Evolutionary conservation across 2,329 filamentous ascomycete genomes (phyloP).

Genomic region (Epichloe hybrida): DNA sequence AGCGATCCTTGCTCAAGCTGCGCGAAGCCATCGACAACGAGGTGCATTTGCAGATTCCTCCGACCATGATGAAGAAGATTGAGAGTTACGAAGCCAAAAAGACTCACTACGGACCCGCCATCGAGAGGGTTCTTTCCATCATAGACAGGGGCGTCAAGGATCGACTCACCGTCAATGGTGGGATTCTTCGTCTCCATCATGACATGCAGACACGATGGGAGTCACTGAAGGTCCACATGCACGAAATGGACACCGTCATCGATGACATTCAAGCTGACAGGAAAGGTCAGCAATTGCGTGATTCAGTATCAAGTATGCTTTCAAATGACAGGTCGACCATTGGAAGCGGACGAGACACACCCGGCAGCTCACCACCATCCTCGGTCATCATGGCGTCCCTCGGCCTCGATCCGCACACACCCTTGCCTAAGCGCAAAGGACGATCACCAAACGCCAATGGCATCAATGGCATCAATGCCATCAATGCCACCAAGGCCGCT

Average conservation of each 20-base stretch:
- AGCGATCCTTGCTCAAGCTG: slow-evolving; percentile 72
- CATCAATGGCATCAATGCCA: slow-evolving; percentile 29
- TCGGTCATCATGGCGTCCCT: slow-evolving; percentile 47
- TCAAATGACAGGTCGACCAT: slow-evolving; percentile 65
- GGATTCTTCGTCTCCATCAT: slow-evolving; percentile 73
- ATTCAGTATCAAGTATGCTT: slow-evolving; percentile 85
- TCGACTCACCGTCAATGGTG: slow-evolving; percentile 89
- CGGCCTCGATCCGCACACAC: slow-evolving; percentile 35
- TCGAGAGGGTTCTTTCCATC: slow-evolving; percentile 79
- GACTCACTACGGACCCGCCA: slow-evolving; percentile 82
- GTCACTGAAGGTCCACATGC: slow-evolving; percentile 61
- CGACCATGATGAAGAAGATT: slow-evolving; percentile 64
- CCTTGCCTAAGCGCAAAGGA: slow-evolving; percentile 28
- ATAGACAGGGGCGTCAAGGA: slow-evolving; percentile 94
- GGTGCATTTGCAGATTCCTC: slow-evolving; percentile 57
- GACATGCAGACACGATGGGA: slow-evolving; percentile 80
- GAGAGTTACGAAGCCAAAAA: slow-evolving; percentile 94
- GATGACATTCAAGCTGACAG: slow-evolving; percentile 56
- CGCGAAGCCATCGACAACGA: slow-evolving; percentile 65
- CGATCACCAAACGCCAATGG: slow-evolving; percentile 32
- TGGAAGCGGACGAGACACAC: slow-evolving; percentile 57
- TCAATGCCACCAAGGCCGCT: slow-evolving; percentile 29
- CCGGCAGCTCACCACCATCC: slow-evolving; percentile 51
- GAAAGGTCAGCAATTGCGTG: slow-evolving; percentile 63
- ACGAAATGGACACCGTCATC: slow-evolving; percentile 59